Evolutionary conservation across 176 grass and related monocot genomes (phyloP), one percentile per base, ranked within the genome.

Genomic region (Zea luxurians): DNA sequence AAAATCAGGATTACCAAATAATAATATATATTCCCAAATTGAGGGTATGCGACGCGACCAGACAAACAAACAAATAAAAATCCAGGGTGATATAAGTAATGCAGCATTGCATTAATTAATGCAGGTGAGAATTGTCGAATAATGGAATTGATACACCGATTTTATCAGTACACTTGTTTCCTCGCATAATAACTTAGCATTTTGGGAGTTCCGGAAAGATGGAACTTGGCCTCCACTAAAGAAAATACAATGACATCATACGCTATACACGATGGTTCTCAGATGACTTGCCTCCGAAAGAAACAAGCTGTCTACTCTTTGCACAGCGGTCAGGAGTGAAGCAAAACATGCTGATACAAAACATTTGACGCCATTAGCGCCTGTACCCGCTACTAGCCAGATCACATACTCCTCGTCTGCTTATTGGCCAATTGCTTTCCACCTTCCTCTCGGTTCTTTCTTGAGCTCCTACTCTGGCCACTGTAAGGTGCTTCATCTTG

Each of bases 211-310:
- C 38, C 73, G 46, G 64, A 79, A 83, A 79, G 67, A 55, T 65
- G 78, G 74, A 83, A 83, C 65, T 80, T 86, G 21, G 80, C 77
- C 72, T 80, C 80, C 80, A 80, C 63, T 75, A 70, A 50, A 79
- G 42, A 74, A 76, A 83, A 80, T 79, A 70, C 63, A 84, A 73
- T 78, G 54, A 70, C 69, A 80, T 34, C 64, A 76, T 48, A 83
- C 48, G 82, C 82, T 88, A 88, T 88, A 84, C 81, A 88, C 86
- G 84, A 76, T 4, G 71, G 47, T 73, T 76, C 80, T 84, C 77
- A 75, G 64, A 75, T 80, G 70, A 57, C 69, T 8, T 11, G 81
- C 86, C 81, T 88, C 71, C 65, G 5, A 57, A 43, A 61, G 55
- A 88, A 77, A 75, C 47, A 73, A 73, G 64, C 40, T 48, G 62